Evolutionary conservation across 345 rosid species (phyloP), one percentile per base, ranked within the genome.

Genomic region (Noccaea caerulescens): DNA sequence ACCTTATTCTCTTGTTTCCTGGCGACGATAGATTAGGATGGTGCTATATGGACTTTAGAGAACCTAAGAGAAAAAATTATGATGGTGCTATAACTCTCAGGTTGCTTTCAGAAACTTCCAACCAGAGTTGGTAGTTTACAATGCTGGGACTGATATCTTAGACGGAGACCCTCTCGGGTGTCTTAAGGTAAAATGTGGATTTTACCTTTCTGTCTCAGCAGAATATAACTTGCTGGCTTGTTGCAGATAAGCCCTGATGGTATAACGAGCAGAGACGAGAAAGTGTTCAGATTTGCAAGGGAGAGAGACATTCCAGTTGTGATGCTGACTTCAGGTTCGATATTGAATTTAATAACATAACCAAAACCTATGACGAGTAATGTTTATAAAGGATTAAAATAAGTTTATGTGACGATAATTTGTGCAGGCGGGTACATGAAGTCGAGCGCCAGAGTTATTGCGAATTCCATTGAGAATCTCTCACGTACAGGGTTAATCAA

Each of bases 341-440:
- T 14, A 6, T 52, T 25, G 50, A 42, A 11, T 32, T 10, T 32
- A 6, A 45, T 32, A 6, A 45, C 36, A 61, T 9, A 60, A 43
- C 10, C 45, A 18, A 61, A 10, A 2, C 5, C 37, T 27, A 27
- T 27, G 30, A 13, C 10, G 32, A 59, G 68, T 60, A 14, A 41
- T 51, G 68, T 13, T 33, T 12, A 2, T 42, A 20, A 18, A 52
- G 38, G 23, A 12, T n/a, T n/a, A 50, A 47, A 23, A 32, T 1
- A 67, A n/a, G 30, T 23, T 14, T 34, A 9, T 67, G 37, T 67
- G 49, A 49, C 50, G 4, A 47, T 20, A 20, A 63, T 51, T 59
- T n/a, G 78, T 82, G 77, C 83, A 91, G 98, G 97, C 43, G 98
- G 97, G 80, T 93, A 93, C 68, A 89, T 89, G 97, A 91, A 93